Conservation (phyloP, 2,329 filamentous ascomycete genomes). For the Aureobasidium musti region DNA sequence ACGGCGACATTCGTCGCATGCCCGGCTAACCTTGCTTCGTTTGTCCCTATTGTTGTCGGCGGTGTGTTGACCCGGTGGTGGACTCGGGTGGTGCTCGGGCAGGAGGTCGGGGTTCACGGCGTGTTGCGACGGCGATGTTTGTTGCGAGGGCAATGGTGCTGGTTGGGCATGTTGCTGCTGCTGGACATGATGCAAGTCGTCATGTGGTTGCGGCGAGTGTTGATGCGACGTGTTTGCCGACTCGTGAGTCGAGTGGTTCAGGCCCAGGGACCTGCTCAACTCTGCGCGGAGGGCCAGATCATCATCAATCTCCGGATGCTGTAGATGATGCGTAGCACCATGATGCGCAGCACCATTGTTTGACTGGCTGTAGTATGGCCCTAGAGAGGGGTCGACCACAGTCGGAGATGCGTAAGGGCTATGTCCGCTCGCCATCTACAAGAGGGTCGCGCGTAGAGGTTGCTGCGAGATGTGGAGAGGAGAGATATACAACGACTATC, state of each 20-base stretch:
- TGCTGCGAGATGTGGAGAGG: conserved; percentile 2
- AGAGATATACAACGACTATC: conserved; percentile 9
- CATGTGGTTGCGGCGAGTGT: conserved; percentile 21
- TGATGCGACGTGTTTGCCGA: conserved; percentile 21
- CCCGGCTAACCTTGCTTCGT: conserved; percentile 33
- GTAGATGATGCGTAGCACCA: conserved; percentile 10
- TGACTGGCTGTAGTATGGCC: conserved; percentile 28
- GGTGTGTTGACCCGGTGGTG: conserved; percentile 19
- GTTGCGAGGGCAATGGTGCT: background rate
- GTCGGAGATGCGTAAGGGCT: conserved; percentile 15
- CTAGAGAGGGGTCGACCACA: conserved; percentile 29
- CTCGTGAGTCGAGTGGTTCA: conserved; percentile 17
- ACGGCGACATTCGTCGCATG: conserved; percentile 34
- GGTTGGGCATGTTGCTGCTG: background rate
- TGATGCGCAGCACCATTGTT: conserved; percentile 5
- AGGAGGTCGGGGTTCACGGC: background rate
- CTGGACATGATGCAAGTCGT: background rate
- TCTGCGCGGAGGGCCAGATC: conserved; percentile 25
- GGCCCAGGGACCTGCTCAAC: conserved; percentile 15
- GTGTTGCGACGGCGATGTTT: conserved; percentile 16
- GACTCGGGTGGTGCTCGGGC: conserved; percentile 29
- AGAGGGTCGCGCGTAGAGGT: background rate
- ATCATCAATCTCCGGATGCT: conserved; percentile 28
- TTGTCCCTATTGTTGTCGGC: conserved; percentile 28
- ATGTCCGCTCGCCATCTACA: conserved; percentile 19